Evolutionary conservation across 2,329 filamentous ascomycete genomes (phyloP).

Genomic region (Lasiodiplodia gonubiensis): DNA sequence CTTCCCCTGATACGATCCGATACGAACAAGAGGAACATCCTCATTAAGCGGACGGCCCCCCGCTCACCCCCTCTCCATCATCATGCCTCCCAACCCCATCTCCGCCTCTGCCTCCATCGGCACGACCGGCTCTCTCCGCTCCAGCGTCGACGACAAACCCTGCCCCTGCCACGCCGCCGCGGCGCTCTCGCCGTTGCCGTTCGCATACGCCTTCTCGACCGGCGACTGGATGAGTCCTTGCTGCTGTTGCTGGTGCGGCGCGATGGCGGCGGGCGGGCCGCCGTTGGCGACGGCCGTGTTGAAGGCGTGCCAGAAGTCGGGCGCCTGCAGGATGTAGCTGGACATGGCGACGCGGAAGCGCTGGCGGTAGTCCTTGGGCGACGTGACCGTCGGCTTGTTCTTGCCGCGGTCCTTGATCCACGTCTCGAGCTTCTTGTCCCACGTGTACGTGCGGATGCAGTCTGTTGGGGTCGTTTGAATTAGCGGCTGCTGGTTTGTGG

Average conservation of each 20-base stretch:
- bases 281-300: conserved; percentile 6
- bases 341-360: conserved; percentile 97
- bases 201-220: neutral
- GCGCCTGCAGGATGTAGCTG: conserved; percentile 77
- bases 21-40: neutral
- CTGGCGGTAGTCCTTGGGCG: conserved; percentile 96
- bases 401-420: conserved; percentile 98
- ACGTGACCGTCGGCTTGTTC: conserved; percentile 90
- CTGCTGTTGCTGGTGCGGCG: neutral
- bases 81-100: conserved; percentile 10
- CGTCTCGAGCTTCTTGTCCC: conserved; percentile 99
- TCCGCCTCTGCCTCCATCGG: neutral
- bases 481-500: neutral
- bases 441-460: conserved; percentile 97
- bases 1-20: neutral
- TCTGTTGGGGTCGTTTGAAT: conserved; percentile 54
- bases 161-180: neutral
- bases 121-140: neutral
- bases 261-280: neutral
- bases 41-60: neutral
- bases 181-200: neutral
- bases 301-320: conserved; percentile 78
- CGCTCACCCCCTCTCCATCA: conserved; percentile 11
- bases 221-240: neutral
- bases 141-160: neutral